Percentiles rank a stretch among this genome's conserved stretches.
Conservation (phyloP, 768 basidiomycete genomes). For the Chalciporus chontae region DNA sequence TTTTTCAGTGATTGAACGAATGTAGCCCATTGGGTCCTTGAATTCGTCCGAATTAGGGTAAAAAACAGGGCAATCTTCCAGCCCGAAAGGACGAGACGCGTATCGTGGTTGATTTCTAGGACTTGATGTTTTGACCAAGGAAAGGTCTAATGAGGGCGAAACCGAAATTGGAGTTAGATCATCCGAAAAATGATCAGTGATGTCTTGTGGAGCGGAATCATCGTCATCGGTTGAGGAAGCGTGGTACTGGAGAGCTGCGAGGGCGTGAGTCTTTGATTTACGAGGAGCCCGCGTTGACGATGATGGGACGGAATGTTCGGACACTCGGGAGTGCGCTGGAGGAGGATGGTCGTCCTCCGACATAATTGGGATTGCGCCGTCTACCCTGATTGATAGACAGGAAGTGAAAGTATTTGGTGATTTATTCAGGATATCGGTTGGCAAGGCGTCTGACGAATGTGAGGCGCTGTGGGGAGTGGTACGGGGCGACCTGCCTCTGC, state of each 20-base stretch:
- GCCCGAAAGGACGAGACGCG: conserved; percentile 70
- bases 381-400: conserved; percentile 73
- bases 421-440: conserved; percentile 51
- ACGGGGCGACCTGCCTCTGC: conserved; percentile 61
- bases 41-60: conserved; percentile 91
- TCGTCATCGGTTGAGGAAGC: conserved; percentile 53
- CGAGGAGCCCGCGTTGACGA: conserved; percentile 72
- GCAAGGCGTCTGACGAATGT: conserved; percentile 41
- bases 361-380: conserved; percentile 68
- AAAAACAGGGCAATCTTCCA: conserved; percentile 87
- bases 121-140: conserved; percentile 64
- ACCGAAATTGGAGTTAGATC: conserved; percentile 59
- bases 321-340: conserved; percentile 30
- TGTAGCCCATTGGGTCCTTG: conserved; percentile 90
- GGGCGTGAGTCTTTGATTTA: conserved; percentile 87
- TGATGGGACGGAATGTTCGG: conserved; percentile 36
- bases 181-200: conserved; percentile 44
- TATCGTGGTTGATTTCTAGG: conserved; percentile 41
- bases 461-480: conserved; percentile 43
- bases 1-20: conserved; percentile 69
- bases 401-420: conserved; percentile 50
- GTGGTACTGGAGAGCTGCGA: conserved; percentile 72
- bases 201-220: conserved; percentile 40
- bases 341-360: conserved; percentile 39
- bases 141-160: conserved; percentile 60